Conservation (phyloP, 1,284 basidiomycete genomes). For the Leucoagaricus sp. region DNA sequence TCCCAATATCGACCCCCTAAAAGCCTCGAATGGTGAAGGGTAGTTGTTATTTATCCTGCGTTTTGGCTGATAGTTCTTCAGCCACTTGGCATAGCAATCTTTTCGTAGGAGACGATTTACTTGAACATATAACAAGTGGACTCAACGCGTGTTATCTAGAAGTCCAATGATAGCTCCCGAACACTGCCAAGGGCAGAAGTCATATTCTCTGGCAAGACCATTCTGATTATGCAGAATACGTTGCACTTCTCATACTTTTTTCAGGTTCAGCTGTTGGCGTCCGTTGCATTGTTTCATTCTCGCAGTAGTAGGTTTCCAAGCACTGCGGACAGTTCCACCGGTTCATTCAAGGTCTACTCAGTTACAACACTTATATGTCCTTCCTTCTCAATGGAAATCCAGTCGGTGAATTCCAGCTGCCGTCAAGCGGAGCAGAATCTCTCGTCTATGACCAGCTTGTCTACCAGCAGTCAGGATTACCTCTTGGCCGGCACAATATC, state of each 20-base stretch:
- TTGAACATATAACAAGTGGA: neutral
- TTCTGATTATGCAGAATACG: neutral
- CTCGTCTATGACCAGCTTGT: constrained; percentile 25
- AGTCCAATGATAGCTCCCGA: neutral
- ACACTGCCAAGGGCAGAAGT: constrained; percentile 1
- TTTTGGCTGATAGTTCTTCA: no score
- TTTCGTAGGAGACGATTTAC: neutral
- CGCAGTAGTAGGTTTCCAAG: no score
- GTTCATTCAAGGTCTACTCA: neutral
- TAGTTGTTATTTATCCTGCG: no score
- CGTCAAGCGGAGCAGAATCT: neutral
- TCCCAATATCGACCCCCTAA: neutral
- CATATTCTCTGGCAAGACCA: constrained; percentile 2
- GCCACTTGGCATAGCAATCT: constrained; percentile 7
- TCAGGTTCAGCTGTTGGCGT: constrained; percentile 10
- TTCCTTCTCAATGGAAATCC: neutral
- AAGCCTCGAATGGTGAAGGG: neutral
- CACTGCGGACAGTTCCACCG: no score
- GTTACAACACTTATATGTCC: constrained; percentile 12
- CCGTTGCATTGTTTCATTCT: constrained; percentile 7
- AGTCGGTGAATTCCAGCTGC: neutral
- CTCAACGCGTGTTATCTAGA: neutral
- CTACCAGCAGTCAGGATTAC: constrained; percentile 22
- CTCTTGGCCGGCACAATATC: constrained; percentile 29
- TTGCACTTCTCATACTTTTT: neutral